Evolutionary conservation across 31 red algal genomes (phyloP), one percentile per base, ranked within the genome.

Genomic region (Endocladia muricata): DNA sequence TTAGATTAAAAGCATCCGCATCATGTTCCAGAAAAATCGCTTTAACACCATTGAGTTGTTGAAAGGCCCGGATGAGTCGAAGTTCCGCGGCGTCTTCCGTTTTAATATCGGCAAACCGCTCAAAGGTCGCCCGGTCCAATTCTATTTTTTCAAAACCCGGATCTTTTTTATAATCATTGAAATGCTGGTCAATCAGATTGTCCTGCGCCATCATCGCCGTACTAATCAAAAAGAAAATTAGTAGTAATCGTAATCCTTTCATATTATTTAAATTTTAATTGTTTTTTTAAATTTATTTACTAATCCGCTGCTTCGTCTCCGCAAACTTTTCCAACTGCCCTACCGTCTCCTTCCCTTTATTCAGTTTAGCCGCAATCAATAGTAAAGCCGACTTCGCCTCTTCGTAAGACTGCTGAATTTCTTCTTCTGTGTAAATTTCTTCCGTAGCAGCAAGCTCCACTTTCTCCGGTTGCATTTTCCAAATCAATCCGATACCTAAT

Each of bases 101-200:
- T n/a, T 52, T n/a, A 52, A 52, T 52, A 52, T 52, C 47, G 13
- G 47, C n/a, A 52, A 52, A 52, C 47, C 11, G n/a, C 11, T 13
- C 11, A n/a, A 52, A 52, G 47, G 47, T 52, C 47, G 13, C n/a
- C 13, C 47, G 13, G n/a, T n/a, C n/a, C 47, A 52, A 11, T 15
- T 52, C n/a, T n/a, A 52, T 15, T 15, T 13, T 52, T 15, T 52
- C n/a, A n/a, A 52, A 52, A 52, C 13, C 47, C 13, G 47, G 47
- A n/a, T 52, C 47, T 52, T 52, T 52, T 52, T 52, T n/a, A 52
- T 52, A 52, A 52, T 52, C 47, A 52, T n/a, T n/a, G n/a, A n/a
- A n/a, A n/a, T n/a, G n/a, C n/a, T n/a, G n/a, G n/a, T n/a, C n/a
- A n/a, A n/a, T n/a, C n/a, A n/a, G n/a, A n/a, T n/a, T n/a, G n/a